Percentiles rank a stretch among this genome's conserved stretches.
phyloP scores from a whole-genome alignment of 2,329 filamentous ascomycete genomes.

The Stachybotrys echinatus region DNA sequence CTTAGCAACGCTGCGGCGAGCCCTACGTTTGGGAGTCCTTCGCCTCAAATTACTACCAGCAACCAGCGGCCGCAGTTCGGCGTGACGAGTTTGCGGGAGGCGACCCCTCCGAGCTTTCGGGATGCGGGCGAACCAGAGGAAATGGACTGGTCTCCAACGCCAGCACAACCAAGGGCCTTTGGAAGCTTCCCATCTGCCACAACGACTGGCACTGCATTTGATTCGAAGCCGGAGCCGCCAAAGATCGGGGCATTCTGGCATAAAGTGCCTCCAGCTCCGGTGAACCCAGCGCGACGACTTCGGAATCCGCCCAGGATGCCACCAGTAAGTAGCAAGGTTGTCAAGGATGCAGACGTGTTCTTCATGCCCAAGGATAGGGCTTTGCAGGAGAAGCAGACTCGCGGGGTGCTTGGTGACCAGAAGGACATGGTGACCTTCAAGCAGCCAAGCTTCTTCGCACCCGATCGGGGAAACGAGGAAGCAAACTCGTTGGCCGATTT shows the following conservation, averaged over 20 bases:
- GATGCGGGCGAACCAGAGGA: slow-evolving; percentile 37
- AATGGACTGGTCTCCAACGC: slow-evolving; percentile 71
- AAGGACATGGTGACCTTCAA: slow-evolving; percentile 41
- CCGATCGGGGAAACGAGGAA: slow-evolving; percentile 32
- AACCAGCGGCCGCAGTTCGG: neutral
- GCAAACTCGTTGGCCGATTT: slow-evolving; percentile 38
- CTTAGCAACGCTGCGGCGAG: neutral
- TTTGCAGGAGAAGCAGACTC: slow-evolving; percentile 1
- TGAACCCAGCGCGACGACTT: slow-evolving; percentile 56
- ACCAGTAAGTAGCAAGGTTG: slow-evolving; percentile 41
- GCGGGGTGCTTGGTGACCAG: slow-evolving; percentile 1
- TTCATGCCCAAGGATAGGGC: slow-evolving; percentile 31
- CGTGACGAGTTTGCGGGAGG: neutral
- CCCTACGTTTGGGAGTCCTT: neutral
- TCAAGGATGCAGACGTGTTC: slow-evolving; percentile 42
- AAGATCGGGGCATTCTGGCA: slow-evolving; percentile 58
- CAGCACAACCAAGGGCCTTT: slow-evolving; percentile 47
- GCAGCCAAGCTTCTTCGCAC: slow-evolving; percentile 57
- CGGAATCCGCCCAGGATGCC: slow-evolving; percentile 57
- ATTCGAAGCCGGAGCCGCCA: slow-evolving; percentile 36
- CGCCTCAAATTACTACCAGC: neutral
- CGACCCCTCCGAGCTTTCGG: neutral
- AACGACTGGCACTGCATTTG: slow-evolving; percentile 37
- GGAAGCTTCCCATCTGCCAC: slow-evolving; percentile 35
- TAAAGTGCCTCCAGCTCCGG: slow-evolving; percentile 64